Percentiles rank a stretch among this genome's conserved stretches.
These are phyloP conservation scores for Colletotrichum tofieldiae DNA, from an alignment of 2,329 filamentous ascomycete species.

Conservation along the genomic window DNA sequence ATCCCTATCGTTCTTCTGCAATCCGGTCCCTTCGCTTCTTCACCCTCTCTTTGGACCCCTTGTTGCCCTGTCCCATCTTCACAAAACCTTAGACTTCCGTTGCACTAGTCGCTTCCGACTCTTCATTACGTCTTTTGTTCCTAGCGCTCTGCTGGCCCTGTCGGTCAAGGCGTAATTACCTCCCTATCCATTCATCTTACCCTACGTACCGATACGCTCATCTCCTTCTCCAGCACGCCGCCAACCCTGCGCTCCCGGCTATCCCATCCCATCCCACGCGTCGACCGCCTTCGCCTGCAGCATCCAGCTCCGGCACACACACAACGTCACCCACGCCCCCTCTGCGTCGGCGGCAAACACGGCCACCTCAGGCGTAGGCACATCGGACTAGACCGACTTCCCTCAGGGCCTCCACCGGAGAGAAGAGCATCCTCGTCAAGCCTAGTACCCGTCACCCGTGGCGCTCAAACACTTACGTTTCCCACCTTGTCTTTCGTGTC, in stretches of 20 bases:
- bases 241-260: not conserved
- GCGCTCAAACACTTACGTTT: conserved; percentile 22
- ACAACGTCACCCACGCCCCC: conserved; percentile 20
- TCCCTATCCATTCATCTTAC: not conserved
- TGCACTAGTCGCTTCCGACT: conserved; percentile 4
- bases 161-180: conserved; percentile 22
- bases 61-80: conserved; percentile 13
- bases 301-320: conserved; percentile 3
- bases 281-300: conserved; percentile 19
- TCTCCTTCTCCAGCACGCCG: not conserved
- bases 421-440: not conserved
- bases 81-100: conserved; percentile 1
- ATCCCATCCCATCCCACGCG: conserved; percentile 29
- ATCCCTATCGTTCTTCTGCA: conserved; percentile 7
- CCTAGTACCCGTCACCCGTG: not conserved
- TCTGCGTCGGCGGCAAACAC: conserved; percentile 18
- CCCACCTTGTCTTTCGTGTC: conserved; percentile 11
- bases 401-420: conserved; percentile 4
- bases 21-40: not conserved
- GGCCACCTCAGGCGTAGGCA: conserved; percentile 1
- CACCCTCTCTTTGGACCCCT: conserved; percentile 20
- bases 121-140: conserved; percentile 16
- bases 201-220: not conserved
- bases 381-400: conserved; percentile 4
- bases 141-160: conserved; percentile 15